Base-by-base conservation (phyloP, 306 rosid species). In the Gastrolobium villosum region DNA sequence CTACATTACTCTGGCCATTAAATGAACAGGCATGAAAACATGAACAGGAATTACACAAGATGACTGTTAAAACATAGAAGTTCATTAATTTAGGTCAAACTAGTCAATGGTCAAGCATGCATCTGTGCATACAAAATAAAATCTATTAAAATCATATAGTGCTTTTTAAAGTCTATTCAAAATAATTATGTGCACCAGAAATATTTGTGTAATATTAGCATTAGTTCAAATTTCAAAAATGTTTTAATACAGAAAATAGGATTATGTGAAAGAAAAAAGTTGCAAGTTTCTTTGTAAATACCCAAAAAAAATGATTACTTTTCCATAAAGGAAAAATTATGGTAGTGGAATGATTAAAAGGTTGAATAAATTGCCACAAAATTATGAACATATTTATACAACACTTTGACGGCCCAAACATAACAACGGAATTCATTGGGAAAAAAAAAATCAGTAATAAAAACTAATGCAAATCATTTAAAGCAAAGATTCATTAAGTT, bases 1-100 rank as follows among this genome's bases (percentile, higher is more conserved):
- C 46, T 65, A 57, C 10, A 70, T 3, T 26, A 40, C 39, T 60
- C 31, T 13, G 6, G 8, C 34, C n/a, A 69, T 65, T n/a, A 65
- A 26, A 65, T 5, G 4, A 44, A 55, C 31, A 63, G 55, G 40
- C 46, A 36, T 65, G 32, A 7, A 20, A 52, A 66, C 14, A 31
- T 55, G 49, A 77, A 43, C 49, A 49, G 32, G 32, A 36, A 52
- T 39, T 52, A 64, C 72, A 75, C 10, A 69, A 32, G 34, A 49
- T 28, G 39, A 39, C 40, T 9, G 37, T 28, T 11, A 13, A 65
- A 43, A 41, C 26, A 20, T 20, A 1, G 26, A 9, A 1, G 15
- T 43, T 26, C 44, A 45, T 14, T 44, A 3, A 32, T 57, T 45
- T 60, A 10, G n/a, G 37, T 60, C 37, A 45, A 46, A 62, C 50